Base-by-base conservation (phyloP, 371 early-diverging fungal species). In the Syncephalastrum contaminatum region DNA sequence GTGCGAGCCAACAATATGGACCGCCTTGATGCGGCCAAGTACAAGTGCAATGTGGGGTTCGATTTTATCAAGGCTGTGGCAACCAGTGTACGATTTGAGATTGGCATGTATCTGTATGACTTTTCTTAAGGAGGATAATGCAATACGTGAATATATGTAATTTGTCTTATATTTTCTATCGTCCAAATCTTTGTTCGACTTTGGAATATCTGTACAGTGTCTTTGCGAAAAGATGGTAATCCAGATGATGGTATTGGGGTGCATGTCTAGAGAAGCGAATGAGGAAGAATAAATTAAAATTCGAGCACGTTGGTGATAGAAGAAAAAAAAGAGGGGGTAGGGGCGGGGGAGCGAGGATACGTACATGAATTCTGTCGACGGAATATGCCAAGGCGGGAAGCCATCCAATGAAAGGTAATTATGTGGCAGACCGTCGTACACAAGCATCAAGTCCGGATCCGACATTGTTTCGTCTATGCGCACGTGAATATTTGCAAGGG, bases 21-120 rank as follows among this genome's bases (percentile, higher is more conserved):
- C 55, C 80, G 83, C 21, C 73, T 95, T 51, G 94, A 94, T 52
- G 82, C 77, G 2, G 76, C 88, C 24, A 89, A 86, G 63, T 90
- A 85, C 74, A 91, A 91, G 66, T 93, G 94, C 68, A 95, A 93
- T 67, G 90, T 90, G 10, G 85, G 88, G 46, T 89, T 85, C 54
- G 92, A 92, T 41, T 80, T 83, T 42, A 85, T 94, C 40, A 63
- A 82, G 39, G 58, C 66, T 0, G 71, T 95, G 3, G 84, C 91
- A 4, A 71, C 73, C 30, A 77, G 82, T 43, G 86, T 95, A 10
- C 73, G 82, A 43, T 95, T 95, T 73, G 92, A 94, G 40, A 70
- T 95, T 40, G 84, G 81, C 24, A 84, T 88, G 47, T 96, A 92
- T 64, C 80, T 96, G 20, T 87, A 86, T 66, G 92, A 96, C 60